phyloP scores from a whole-genome alignment of 2,329 filamentous ascomycete species.

The Trematosphaeria pertusa region DNA sequence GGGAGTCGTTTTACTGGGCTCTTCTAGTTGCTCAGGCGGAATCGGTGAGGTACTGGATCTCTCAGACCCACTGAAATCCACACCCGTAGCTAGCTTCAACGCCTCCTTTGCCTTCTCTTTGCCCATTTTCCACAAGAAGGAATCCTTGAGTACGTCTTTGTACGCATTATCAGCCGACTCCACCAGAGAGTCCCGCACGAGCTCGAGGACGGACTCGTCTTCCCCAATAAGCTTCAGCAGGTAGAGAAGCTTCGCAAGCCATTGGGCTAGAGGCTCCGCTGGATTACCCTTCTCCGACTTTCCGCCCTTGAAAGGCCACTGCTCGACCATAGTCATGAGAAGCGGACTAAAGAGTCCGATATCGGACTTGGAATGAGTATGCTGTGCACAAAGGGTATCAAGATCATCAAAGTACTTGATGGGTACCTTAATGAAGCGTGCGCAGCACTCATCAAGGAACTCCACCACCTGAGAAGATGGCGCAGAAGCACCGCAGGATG shows the following conservation, averaged over 20 bases:
- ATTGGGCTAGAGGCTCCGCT: slow-evolving; percentile 41
- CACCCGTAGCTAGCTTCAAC: slow-evolving; percentile 42
- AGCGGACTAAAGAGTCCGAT: slow-evolving; percentile 65
- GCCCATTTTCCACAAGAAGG: slow-evolving; percentile 47
- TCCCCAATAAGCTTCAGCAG: slow-evolving; percentile 47
- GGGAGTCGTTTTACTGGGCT: slow-evolving; percentile 14
- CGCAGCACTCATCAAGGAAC: slow-evolving; percentile 84
- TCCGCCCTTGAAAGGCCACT: slow-evolving; percentile 69
- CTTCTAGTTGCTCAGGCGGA: slow-evolving; percentile 23
- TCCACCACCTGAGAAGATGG: slow-evolving; percentile 59
- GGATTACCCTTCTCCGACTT: slow-evolving; percentile 31
- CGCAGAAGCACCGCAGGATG: slow-evolving; percentile 40
- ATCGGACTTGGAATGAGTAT: slow-evolving; percentile 22
- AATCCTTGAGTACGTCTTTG: slow-evolving; percentile 41
- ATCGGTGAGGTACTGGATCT: slow-evolving; percentile 37
- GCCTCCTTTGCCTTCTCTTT: slow-evolving; percentile 46
- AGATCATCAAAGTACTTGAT: slow-evolving; percentile 83
- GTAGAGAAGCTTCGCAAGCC: slow-evolving; percentile 44
- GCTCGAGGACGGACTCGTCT: slow-evolving; percentile 33
- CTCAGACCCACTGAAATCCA: slow-evolving; percentile 45
- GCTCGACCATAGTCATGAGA: slow-evolving; percentile 74
- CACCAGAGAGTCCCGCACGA: slow-evolving; percentile 38
- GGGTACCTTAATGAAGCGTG: slow-evolving; percentile 75
- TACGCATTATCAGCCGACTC: slow-evolving; percentile 35
- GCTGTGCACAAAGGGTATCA: slow-evolving; percentile 54